These are phyloP conservation scores for Cordyceps fumosorosea DNA, from an alignment of 2,329 filamentous ascomycete species.

Conservation along the genomic window DNA sequence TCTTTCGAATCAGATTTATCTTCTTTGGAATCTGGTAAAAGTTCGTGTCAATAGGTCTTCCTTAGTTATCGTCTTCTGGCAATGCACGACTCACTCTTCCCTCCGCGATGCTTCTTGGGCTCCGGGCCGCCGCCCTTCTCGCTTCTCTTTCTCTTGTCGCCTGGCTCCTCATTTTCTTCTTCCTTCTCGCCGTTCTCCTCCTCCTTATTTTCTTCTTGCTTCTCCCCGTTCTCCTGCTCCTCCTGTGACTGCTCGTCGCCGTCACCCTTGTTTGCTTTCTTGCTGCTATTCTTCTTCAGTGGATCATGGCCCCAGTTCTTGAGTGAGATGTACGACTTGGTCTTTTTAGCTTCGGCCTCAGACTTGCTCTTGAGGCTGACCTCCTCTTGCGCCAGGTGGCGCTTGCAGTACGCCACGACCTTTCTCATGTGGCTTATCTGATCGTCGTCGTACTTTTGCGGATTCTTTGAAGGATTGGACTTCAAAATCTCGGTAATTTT, in stretches of 20 bases:
- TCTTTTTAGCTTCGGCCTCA: constrained; percentile 37
- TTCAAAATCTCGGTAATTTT: constrained; percentile 58
- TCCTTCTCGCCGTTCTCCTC: constrained; percentile 10
- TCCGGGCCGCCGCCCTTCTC: constrained; percentile 19
- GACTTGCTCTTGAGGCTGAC: constrained; percentile 49
- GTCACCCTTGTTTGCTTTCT: constrained; percentile 3
- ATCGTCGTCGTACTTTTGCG: constrained; percentile 49
- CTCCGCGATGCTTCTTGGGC: constrained; percentile 28
- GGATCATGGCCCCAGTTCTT: constrained; percentile 58
- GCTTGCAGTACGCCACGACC: constrained; percentile 59
- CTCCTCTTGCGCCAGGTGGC: constrained; percentile 59
- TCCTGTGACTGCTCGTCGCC: constrained; percentile 3
- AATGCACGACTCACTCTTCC: constrained; percentile 18
- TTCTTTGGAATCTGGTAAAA: not conserved
- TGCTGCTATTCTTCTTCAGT: constrained; percentile 32
- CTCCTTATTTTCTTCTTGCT: constrained; percentile 27
- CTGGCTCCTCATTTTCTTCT: constrained; percentile 13
- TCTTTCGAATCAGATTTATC: not conserved
- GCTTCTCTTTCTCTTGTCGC: constrained; percentile 24
- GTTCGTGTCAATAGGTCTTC: constrained; percentile 12
- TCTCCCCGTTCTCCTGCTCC: constrained; percentile 14
- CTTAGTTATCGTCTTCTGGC: constrained; percentile 12
- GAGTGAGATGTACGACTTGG: constrained; percentile 49
- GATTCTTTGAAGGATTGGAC: constrained; percentile 52
- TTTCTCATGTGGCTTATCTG: constrained; percentile 53